phyloP scores from a whole-genome alignment of 2,329 filamentous ascomycete species.

The Aspergillus hortae region DNA sequence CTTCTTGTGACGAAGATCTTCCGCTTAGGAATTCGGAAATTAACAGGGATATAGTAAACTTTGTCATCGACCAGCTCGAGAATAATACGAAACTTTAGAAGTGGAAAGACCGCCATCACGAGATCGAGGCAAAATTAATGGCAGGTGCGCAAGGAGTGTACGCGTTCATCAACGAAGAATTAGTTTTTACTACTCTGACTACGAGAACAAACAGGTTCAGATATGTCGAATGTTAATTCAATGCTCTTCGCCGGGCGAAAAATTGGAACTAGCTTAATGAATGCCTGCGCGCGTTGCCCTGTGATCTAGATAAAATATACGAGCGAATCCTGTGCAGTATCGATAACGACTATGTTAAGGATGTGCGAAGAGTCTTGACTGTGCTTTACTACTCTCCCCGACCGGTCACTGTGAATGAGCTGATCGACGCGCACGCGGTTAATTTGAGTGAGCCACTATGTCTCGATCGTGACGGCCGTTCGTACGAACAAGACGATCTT shows the following conservation, averaged over 20 bases:
- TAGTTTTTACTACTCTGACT: background rate
- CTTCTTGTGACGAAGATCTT: background rate
- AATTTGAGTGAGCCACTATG: slow-evolving; percentile 12
- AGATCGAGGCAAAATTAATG: background rate
- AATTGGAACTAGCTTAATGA: slow-evolving; percentile 21
- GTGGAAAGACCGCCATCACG: background rate
- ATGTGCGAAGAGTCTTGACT: slow-evolving; percentile 22
- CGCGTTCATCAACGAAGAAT: background rate
- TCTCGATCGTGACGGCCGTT: slow-evolving; percentile 13
- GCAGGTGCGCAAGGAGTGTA: background rate
- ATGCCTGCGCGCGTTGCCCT: slow-evolving; percentile 21
- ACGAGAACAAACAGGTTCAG: background rate
- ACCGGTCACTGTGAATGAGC: slow-evolving; percentile 20
- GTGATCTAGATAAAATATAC: slow-evolving; percentile 27
- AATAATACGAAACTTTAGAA: background rate
- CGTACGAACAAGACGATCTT: slow-evolving; percentile 16
- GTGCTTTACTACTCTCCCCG: slow-evolving; percentile 20
- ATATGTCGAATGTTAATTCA: background rate
- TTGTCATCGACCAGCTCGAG: background rate
- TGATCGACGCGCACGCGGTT: slow-evolving; percentile 24
- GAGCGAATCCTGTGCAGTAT: slow-evolving; percentile 27
- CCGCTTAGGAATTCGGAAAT: background rate
- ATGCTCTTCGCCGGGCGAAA: background rate
- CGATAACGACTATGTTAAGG: slow-evolving; percentile 9
- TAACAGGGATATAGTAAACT: background rate